Percentiles rank a stretch among this genome's conserved stretches.
Evolutionary conservation across 2,329 filamentous ascomycete species (phyloP).

Genomic region (Fusarium citri): DNA sequence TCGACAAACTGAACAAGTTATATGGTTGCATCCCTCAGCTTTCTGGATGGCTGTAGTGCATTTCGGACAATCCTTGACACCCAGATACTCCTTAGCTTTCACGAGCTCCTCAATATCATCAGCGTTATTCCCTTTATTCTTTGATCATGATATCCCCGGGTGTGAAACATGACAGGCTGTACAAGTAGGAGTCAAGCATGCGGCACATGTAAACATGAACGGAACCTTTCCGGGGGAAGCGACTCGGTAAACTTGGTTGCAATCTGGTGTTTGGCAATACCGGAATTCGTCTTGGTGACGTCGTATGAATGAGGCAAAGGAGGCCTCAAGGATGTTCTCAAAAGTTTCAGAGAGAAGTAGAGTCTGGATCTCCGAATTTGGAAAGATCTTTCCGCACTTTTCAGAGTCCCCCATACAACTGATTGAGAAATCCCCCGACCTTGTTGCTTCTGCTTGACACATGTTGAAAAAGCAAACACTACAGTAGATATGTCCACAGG

Average conservation of each 20-base stretch:
- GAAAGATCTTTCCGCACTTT: constrained; percentile 39
- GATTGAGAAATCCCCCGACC: not conserved
- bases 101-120: constrained; percentile 45
- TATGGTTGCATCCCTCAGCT: constrained; percentile 59
- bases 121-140: constrained; percentile 46
- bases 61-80: constrained; percentile 56
- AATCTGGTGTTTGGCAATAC: constrained; percentile 59
- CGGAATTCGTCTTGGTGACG: constrained; percentile 49
- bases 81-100: constrained; percentile 49
- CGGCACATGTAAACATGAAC: constrained; percentile 49
- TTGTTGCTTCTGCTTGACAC: constrained; percentile 24
- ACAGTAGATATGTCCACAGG: constrained; percentile 58
- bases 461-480: constrained; percentile 52
- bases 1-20: constrained; percentile 55
- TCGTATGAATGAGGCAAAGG: constrained; percentile 52
- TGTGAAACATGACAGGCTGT: constrained; percentile 52
- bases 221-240: not conserved
- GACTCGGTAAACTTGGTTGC: constrained; percentile 55
- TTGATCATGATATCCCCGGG: constrained; percentile 49
- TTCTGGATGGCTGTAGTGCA: constrained; percentile 58
- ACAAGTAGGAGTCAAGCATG: constrained; percentile 53
- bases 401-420: not conserved
- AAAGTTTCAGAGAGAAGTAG: constrained; percentile 46
- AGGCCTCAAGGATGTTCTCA: constrained; percentile 53
- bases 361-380: constrained; percentile 31